A percentile compares a stretch with the other conserved stretches of the same genome.
Conservation (phyloP, 2,329 filamentous ascomycete genomes). For the Talaromyces piceae region DNA sequence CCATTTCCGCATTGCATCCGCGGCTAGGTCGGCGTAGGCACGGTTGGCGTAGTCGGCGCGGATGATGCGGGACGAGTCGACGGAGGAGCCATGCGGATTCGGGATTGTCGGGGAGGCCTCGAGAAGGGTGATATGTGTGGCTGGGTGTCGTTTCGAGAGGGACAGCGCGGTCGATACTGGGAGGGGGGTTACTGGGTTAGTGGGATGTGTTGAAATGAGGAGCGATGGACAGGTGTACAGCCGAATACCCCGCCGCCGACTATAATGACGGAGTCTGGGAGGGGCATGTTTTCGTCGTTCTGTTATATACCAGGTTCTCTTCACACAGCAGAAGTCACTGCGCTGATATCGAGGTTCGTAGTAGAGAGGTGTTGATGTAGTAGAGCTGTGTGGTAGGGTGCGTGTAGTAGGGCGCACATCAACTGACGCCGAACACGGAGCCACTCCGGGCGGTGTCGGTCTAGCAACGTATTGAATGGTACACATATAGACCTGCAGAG, state of each 20-base stretch:
- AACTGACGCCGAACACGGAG: no score
- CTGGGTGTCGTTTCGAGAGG: slow-evolving; percentile 52
- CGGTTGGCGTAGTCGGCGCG: slow-evolving; percentile 73
- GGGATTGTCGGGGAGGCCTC: slow-evolving; percentile 51
- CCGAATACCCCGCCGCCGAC: slow-evolving; percentile 39
- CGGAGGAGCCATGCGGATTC: slow-evolving; percentile 51
- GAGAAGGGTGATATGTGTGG: slow-evolving; percentile 50
- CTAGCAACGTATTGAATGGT: no score
- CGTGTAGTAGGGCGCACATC: no score
- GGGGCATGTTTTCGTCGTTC: slow-evolving; percentile 5
- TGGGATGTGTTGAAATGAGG: neutral
- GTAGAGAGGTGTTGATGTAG: no score
- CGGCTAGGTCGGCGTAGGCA: slow-evolving; percentile 67
- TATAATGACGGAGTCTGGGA: slow-evolving; percentile 33
- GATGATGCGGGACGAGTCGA: slow-evolving; percentile 56
- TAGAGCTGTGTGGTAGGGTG: no score
- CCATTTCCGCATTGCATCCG: slow-evolving; percentile 63
- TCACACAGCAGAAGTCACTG: no score
- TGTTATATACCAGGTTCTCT: no score
- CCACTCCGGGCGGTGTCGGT: no score
- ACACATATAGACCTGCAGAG: no score
- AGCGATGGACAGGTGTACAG: slow-evolving; percentile 20
- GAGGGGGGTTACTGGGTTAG: neutral
- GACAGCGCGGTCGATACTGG: slow-evolving; percentile 60
- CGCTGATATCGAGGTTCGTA: neutral